Evolutionary conservation across 2,329 filamentous ascomycete genomes (phyloP), one percentile per base, ranked within the genome.

Genomic region (Fusarium staphyleae): DNA sequence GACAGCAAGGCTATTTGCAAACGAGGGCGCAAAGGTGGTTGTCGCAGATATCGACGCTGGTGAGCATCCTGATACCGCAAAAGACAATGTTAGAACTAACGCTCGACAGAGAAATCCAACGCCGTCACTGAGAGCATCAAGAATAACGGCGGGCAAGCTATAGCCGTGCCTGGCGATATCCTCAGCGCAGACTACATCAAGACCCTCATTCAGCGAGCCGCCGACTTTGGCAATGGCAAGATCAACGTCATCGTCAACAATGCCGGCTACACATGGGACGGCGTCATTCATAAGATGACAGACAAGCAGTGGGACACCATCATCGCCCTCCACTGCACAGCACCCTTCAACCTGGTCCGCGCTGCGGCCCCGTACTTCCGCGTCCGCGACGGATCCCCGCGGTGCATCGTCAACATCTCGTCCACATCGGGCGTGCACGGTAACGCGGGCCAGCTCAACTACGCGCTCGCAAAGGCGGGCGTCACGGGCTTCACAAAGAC

Each of bases 301-400:
- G 90, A 96, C 78, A 90, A 90, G 77, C 91, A 96, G 80, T 96
- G 90, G 90, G 88, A 95, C 58, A 92, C 88, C 43, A 96, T 96
- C 72, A 77, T 96, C 24, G 85, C 87, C 16, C 81, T 96, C 40
- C 92, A 96, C 80, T 87, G 84, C 70, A 95, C 90, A 11, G 91
- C 89, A 2, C 92, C 92, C 10, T 96, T 96, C 81, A 88, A 87
- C 71, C 86, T 96, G 46, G 79, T 95, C 57, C 84, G 91, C 48
- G 87, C 87, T 37, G 90, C 90, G 1, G 89, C 90, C 0, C 90
- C 90, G 16, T 96, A 90, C 75, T 96, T 96, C 80, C 87, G 92
- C 33, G 89, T 96, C 60, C 89, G 87, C 63, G 92, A 96, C 72
- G 87, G 89, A 67, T 89, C 89, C 71, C 84, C 88, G 5, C 83